Percentiles rank a stretch among this genome's conserved stretches.
Evolutionary conservation across 78 protist genomes (phyloP).

Genomic region (Tieghemostelium lacteum): DNA sequence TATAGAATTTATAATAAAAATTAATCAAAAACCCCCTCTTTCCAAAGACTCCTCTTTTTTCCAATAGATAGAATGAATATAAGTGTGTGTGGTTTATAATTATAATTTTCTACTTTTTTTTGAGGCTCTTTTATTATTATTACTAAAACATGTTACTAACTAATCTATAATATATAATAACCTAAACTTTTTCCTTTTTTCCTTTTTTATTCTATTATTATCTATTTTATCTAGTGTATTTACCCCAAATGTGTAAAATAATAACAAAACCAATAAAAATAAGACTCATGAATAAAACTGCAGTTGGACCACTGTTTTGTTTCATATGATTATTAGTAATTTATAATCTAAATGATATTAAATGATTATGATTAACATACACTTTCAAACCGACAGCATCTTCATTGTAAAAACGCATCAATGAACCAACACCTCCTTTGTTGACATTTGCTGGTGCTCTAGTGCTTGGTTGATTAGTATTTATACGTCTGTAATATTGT

Average conservation of each 20-base stretch:
- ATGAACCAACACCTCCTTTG: conserved; percentile 38
- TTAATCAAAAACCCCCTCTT: too few species aligned
- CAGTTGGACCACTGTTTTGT: conserved; percentile 65
- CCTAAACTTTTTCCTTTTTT: too few species aligned
- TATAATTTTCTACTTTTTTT: too few species aligned
- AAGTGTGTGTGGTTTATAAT: too few species aligned
- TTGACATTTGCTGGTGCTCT: conserved; percentile 70
- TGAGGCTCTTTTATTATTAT: too few species aligned
- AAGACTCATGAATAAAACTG: conserved; percentile 54
- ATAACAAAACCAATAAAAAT: conserved; percentile 61
- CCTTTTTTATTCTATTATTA: background rate
- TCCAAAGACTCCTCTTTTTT: too few species aligned
- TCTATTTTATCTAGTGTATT: conserved; percentile 43
- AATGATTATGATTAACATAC: conserved; percentile 9
- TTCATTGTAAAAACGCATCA: conserved; percentile 42
- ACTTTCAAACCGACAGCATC: conserved; percentile 70
- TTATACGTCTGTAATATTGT: conserved; percentile 7
- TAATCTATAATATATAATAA: too few species aligned
- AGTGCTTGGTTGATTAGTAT: too few species aligned
- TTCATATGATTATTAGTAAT: background rate
- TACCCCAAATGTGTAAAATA: conserved; percentile 65
- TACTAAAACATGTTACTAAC: too few species aligned
- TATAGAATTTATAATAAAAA: too few species aligned
- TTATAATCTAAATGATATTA: too few species aligned
- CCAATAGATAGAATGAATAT: too few species aligned